A percentile compares a stretch with the other conserved stretches of the same genome.
Conservation (phyloP, 2,329 filamentous ascomycete species). For the Epicoccum sorghinum region DNA sequence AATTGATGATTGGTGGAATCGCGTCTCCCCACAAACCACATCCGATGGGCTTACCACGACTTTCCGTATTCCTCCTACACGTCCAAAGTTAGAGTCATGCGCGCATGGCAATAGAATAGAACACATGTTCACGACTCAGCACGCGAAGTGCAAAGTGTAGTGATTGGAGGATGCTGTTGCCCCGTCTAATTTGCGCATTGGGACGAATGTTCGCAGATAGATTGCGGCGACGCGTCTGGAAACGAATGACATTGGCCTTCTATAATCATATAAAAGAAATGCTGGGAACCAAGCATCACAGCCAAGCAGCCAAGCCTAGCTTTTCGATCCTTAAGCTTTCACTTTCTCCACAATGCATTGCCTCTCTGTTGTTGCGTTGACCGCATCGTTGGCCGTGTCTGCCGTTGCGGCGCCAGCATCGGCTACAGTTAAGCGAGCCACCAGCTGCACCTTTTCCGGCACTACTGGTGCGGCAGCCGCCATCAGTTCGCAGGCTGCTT, state of each 20-base stretch:
- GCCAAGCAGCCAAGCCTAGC: constrained; percentile 22
- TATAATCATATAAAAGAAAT: constrained; percentile 13
- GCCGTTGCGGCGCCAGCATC: constrained; percentile 33
- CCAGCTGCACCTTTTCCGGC: constrained; percentile 60
- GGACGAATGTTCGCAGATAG: constrained; percentile 3
- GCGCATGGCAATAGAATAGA: background rate
- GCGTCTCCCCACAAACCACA: background rate
- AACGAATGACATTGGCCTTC: constrained; percentile 1
- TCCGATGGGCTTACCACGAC: background rate
- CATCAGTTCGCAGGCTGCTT: constrained; percentile 56
- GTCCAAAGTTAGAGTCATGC: constrained; percentile 3
- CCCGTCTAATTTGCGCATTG: constrained; percentile 7
- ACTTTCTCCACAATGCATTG: constrained; percentile 18
- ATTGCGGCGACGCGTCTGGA: constrained; percentile 6
- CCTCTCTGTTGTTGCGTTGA: constrained; percentile 21
- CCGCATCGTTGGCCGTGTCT: constrained; percentile 28
- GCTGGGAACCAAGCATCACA: constrained; percentile 18
- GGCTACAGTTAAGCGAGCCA: constrained; percentile 28
- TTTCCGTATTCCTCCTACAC: background rate
- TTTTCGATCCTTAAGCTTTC: constrained; percentile 7
- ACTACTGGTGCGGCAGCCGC: constrained; percentile 52
- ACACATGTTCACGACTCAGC: background rate
- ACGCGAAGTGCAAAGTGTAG: background rate
- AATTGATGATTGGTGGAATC: constrained; percentile 18
- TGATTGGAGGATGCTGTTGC: constrained; percentile 12